Evolutionary conservation across 805 yeast species (phyloP).

Genomic region (Saturnispora kantuleensis): DNA sequence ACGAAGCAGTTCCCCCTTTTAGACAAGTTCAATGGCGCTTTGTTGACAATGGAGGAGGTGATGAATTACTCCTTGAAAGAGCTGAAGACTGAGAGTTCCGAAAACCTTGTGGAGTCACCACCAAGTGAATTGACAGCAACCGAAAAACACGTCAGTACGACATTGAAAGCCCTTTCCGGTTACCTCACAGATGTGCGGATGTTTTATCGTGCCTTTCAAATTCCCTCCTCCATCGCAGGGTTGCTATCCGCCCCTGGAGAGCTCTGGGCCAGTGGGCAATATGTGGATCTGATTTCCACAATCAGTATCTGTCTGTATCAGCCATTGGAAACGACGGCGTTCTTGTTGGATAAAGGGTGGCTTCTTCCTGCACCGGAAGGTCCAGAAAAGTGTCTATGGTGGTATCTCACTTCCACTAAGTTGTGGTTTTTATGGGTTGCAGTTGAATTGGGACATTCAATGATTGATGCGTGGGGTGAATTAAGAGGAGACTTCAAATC

Average conservation of each 20-base stretch:
- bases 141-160: conserved; percentile 1
- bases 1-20: not conserved
- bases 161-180: conserved; percentile 20
- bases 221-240: conserved; percentile 18
- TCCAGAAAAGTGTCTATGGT: conserved; percentile 16
- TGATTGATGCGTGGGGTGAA: not conserved
- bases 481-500: not conserved
- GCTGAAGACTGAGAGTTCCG: not conserved
- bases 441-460: conserved; percentile 22
- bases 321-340: conserved; percentile 28
- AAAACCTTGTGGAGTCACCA: not conserved
- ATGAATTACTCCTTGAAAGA: not conserved
- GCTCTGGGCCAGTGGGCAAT: conserved; percentile 6
- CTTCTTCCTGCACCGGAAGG: conserved; percentile 15
- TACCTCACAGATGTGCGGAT: conserved; percentile 29
- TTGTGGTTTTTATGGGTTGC: conserved; percentile 29
- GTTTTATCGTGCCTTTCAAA: conserved; percentile 29
- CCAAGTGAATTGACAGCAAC: not conserved
- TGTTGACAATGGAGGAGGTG: not conserved
- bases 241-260: conserved; percentile 4
- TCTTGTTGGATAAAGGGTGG: conserved; percentile 27
- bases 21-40: not conserved
- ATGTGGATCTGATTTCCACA: conserved; percentile 11
- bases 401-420: conserved; percentile 24
- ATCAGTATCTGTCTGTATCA: conserved; percentile 19